Conservation (phyloP, 202 grass and related monocot genomes). For the Eragrostis tef region DNA sequence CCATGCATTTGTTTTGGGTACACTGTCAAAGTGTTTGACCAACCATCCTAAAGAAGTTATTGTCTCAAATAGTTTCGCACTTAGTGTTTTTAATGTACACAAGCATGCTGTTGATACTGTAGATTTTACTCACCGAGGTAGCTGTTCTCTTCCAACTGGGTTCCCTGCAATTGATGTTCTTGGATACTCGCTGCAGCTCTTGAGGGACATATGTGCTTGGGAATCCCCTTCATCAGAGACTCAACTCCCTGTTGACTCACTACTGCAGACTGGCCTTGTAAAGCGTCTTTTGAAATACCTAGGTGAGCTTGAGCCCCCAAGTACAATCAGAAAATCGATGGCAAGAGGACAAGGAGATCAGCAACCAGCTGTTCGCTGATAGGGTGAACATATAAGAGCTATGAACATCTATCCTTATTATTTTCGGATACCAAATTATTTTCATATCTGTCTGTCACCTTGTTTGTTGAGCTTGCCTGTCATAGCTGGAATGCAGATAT, state of each 20-base stretch:
- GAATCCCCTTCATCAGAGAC: conserved; percentile 48
- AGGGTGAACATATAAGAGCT: too few species aligned
- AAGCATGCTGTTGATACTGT: conserved; percentile 60
- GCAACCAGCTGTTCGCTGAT: conserved; percentile 33
- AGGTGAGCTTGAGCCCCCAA: conserved; percentile 76
- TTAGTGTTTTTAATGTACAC: conserved; percentile 61
- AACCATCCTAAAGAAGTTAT: conserved; percentile 70
- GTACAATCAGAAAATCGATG: conserved; percentile 79
- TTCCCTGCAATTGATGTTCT: conserved; percentile 62
- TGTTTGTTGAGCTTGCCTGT: too few species aligned
- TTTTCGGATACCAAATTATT: too few species aligned
- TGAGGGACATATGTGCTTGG: conserved; percentile 92
- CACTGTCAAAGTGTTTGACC: conserved; percentile 72
- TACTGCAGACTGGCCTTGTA: conserved; percentile 66
- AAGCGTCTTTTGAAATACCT: conserved; percentile 60
- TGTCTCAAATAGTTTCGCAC: conserved; percentile 56
- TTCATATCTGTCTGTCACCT: too few species aligned
- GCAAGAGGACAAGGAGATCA: conserved; percentile 44
- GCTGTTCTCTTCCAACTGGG: conserved; percentile 65
- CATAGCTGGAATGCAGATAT: conserved; percentile 21
- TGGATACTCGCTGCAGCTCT: conserved; percentile 76
- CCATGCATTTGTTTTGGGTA: conserved; percentile 73
- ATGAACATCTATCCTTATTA: too few species aligned
- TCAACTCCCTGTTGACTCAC: conserved; percentile 56
- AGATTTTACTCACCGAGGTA: conserved; percentile 61